Evolutionary conservation across 2,329 filamentous ascomycete species (phyloP).

Genomic region (Cercospora nicotianae): DNA sequence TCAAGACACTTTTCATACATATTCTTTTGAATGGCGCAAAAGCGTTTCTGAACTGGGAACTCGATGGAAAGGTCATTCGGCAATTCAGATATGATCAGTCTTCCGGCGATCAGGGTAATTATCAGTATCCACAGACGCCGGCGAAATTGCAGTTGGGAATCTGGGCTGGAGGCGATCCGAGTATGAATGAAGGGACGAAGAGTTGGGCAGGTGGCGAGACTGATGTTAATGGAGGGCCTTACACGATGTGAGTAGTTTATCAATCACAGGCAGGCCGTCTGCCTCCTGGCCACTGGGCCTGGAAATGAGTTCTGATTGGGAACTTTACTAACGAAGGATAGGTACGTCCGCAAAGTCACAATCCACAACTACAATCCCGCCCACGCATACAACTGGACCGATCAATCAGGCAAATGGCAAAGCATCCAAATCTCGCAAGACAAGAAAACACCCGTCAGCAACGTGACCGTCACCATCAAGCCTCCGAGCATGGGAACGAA

Average conservation of each 20-base stretch:
- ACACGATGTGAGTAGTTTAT: constrained; percentile 7
- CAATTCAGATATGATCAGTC: constrained; percentile 38
- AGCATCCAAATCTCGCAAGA: constrained; percentile 11
- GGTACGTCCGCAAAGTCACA: constrained; percentile 16
- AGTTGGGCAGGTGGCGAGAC: constrained; percentile 21
- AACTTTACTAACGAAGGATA: background rate
- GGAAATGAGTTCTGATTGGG: too few relatives aligned
- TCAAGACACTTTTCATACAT: constrained; percentile 60
- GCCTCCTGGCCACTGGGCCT: too few relatives aligned
- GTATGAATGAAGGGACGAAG: constrained; percentile 11
- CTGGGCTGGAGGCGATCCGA: constrained; percentile 20
- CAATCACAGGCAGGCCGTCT: too few relatives aligned
- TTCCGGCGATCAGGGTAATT: constrained; percentile 4
- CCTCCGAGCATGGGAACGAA: background rate
- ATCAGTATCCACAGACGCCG: constrained; percentile 28
- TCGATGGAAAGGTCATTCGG: constrained; percentile 54
- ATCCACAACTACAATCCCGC: constrained; percentile 14
- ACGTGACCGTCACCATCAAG: background rate
- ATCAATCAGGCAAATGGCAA: constrained; percentile 15
- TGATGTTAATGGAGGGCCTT: constrained; percentile 16
- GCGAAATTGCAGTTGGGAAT: constrained; percentile 24
- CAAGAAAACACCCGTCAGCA: background rate
- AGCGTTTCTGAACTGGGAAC: constrained; percentile 63
- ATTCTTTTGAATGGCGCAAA: constrained; percentile 69
- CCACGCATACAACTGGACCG: constrained; percentile 16